Evolutionary conservation across 805 yeast species (phyloP), one percentile per base, ranked within the genome.

Genomic region (Blastobotrys terrestris): DNA sequence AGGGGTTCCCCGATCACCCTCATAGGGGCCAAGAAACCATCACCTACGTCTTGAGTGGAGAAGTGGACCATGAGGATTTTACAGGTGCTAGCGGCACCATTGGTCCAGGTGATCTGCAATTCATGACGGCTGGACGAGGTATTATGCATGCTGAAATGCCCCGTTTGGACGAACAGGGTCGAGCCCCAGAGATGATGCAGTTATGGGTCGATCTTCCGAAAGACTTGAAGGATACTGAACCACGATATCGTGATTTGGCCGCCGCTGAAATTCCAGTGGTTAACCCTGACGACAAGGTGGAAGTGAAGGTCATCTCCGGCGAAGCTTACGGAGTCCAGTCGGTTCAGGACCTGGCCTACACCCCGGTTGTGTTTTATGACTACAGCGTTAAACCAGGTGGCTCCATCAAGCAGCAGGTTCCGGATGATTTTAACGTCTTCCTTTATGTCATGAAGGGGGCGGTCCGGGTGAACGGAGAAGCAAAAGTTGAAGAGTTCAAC

Each of bases 81-180:
- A 86, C 95, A 1, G 96, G 96, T 1, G 72, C 85, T n/a, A 76
- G 78, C 50, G 96, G 96, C 52, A 74, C 87, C 6, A 70, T 90
- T 50, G 75, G 78, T 56, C 80, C 88, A 5, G 96, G 96, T 53
- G 97, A 89, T 66, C 72, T 90, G 59, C 97, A 89, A 67, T 88
- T 89, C 67, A 89, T 89, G 96, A 89, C 96, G 22, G 96, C 96
- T 3, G 96, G 96, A 55, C 78, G 77, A 60, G 97, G 95, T 49
- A 80, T 88, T 39, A 86, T 86, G 51, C 97, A 88, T 66, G 78
- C 89, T 2, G 96, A 89, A 65, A 88, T 88, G 80, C 96, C 96
- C 6, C 83, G 48, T 2, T 15, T 13, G n/a, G 18, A 31, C 3
- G 18, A 83, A 39, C 72, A 75, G 40, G 67, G 72, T 56, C 5